Base-by-base conservation (phyloP, 1,284 basidiomycete genomes). In the Austropuccinia psidii region DNA sequence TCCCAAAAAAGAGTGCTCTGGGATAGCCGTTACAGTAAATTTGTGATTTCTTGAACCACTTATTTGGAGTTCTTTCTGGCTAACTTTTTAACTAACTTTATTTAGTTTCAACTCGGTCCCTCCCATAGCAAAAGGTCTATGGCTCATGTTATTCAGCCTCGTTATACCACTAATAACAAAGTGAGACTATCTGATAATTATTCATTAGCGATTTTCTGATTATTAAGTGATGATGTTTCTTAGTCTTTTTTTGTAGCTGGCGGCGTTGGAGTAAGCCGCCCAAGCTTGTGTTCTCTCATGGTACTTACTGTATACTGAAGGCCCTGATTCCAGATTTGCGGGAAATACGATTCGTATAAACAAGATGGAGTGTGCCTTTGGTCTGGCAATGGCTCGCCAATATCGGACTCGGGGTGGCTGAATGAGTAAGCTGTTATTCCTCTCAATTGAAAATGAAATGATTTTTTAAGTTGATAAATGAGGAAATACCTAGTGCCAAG, bases 291-390 rank as follows among this genome's bases (percentile, higher is more conserved):
- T n/a, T n/a, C n/a, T n/a, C n/a, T n/a, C n/a, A n/a, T n/a, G n/a
- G n/a, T n/a, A n/a, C n/a, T n/a, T n/a, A n/a, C 24, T 49, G 19
- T 19, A 49, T 49, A 49, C 19, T 24, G 19, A 49, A 49, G 19
- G 4, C 19, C 24, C 11, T 49, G 19, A 24, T 19, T 19, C 11
- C 29, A 69, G 67, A 45, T 43, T 31, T 69, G 67, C 39, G 67
- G 67, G 3, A n/a, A 21, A 11, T 69, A 69, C 43, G 45, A 49
- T 49, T 31, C 52, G 1, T 21, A 19, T 52, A 24, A 47, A 1
- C 37, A n/a, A 21, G 8, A 35, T 21, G 67, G 67, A 1, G 67
- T 58, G 5, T 69, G 67, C 37, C 50, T 69, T n/a, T 69, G 67
- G 67, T 57, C 33, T 47, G 67, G 67, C 41, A 54, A 52, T 7